Evolutionary conservation across 176 grass and related monocot genomes (phyloP).

Genomic region (Aechmea fasciata): DNA sequence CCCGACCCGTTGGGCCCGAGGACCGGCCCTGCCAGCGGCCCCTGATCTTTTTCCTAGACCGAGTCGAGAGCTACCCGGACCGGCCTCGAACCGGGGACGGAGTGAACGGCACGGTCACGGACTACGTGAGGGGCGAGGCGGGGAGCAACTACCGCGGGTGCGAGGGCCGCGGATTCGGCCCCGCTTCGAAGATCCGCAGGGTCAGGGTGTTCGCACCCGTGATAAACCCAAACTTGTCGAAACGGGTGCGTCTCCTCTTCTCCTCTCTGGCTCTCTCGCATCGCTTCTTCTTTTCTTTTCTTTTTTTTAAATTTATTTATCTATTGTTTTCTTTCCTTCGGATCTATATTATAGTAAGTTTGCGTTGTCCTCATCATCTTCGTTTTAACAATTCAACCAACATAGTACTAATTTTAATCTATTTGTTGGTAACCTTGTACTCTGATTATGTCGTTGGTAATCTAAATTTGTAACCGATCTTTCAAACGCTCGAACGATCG

Average conservation of each 20-base stretch:
- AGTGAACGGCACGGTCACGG: conserved; percentile 32
- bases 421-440: no score
- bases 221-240: conserved; percentile 51
- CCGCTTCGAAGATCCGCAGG: conserved; percentile 34
- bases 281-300: no score
- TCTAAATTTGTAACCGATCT: no score
- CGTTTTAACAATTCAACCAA: no score
- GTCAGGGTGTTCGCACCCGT: conserved; percentile 54
- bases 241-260: conserved; percentile 25
- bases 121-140: conserved; percentile 33
- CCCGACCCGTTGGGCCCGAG: conserved; percentile 6
- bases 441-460: no score
- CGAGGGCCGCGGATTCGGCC: conserved; percentile 26
- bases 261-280: neutral
- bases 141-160: conserved; percentile 4
- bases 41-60: conserved; percentile 41
- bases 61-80: conserved; percentile 15
- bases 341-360: no score
- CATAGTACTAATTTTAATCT: no score
- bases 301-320: no score
- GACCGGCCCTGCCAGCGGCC: conserved; percentile 39
- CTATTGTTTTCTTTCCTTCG: no score
- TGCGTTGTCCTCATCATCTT: no score
- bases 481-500: no score
- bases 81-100: neutral